Evolutionary conservation across 2,329 filamentous ascomycete genomes (phyloP).

Genomic region (Neopestalotiopsis clavispora): DNA sequence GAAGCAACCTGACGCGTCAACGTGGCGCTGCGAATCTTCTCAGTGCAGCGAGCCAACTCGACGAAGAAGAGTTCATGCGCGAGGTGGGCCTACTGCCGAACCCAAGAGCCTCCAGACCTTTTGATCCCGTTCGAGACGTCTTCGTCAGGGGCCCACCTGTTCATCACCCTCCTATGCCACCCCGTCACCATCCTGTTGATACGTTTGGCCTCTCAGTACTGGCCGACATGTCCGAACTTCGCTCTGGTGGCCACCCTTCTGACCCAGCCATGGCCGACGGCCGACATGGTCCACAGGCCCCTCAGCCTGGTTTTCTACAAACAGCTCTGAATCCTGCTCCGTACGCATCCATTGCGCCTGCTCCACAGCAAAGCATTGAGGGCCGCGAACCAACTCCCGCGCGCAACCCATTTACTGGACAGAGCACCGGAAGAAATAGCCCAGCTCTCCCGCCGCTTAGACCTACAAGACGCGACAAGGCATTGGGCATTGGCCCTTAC

Average conservation of each 20-base stretch:
- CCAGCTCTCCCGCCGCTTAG: constrained; percentile 43
- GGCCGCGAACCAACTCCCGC: constrained; percentile 20
- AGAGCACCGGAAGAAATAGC: constrained; percentile 33
- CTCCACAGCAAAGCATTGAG: constrained; percentile 29
- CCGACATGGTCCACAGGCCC: constrained; percentile 23
- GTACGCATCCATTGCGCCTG: constrained; percentile 34
- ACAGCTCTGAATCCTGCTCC: constrained; percentile 41
- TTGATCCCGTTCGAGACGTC: constrained; percentile 50
- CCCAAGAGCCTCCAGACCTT: constrained; percentile 40
- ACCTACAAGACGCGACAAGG: constrained; percentile 32
- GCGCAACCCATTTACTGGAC: constrained; percentile 39
- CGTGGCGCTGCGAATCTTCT: constrained; percentile 26
- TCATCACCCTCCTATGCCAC: constrained; percentile 24
- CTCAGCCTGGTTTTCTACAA: constrained; percentile 39
- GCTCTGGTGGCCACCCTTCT: constrained; percentile 19
- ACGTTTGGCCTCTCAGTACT: constrained; percentile 35
- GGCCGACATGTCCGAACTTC: constrained; percentile 35
- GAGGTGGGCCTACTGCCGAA: constrained; percentile 17
- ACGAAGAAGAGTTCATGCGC: constrained; percentile 18
- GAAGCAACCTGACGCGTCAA: background rate
- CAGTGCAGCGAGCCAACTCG: constrained; percentile 24
- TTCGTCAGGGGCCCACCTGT: constrained; percentile 40
- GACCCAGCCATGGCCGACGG: constrained; percentile 35
- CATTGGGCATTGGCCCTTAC: constrained; percentile 20
- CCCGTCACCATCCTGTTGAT: constrained; percentile 24